These are phyloP conservation scores for Pulchroboletus neoregius DNA, from an alignment of 1,284 basidiomycete genomes.

Conservation along the genomic window DNA sequence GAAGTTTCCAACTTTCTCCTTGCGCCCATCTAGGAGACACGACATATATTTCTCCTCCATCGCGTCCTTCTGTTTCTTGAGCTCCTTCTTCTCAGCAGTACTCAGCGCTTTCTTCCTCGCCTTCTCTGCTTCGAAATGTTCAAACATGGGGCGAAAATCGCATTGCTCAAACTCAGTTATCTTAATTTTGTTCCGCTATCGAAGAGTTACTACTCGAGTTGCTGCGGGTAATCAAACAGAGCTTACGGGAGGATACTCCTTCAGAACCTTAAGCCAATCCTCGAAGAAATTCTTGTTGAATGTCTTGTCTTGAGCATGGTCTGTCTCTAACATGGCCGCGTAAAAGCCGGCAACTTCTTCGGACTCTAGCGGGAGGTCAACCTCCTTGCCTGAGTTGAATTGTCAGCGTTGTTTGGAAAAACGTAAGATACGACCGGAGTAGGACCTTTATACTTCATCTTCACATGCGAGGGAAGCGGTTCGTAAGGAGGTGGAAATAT, in stretches of 20 bases:
- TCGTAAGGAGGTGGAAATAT: constrained; percentile 96
- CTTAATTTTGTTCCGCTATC: constrained; percentile 66
- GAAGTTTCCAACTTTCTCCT: constrained; percentile 99
- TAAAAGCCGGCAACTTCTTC: constrained; percentile 99
- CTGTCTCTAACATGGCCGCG: constrained; percentile 88
- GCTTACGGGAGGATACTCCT: constrained; percentile 84
- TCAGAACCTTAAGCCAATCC: constrained; percentile 80
- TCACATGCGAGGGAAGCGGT: constrained; percentile 78
- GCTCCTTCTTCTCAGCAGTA: constrained; percentile 82
- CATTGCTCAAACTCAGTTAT: constrained; percentile 80
- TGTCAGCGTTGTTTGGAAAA: constrained; percentile 12
- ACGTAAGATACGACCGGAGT: constrained; percentile 11
- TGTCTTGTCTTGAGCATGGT: constrained; percentile 84
- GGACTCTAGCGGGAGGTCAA: constrained; percentile 79
- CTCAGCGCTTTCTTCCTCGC: constrained; percentile 90
- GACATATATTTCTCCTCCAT: constrained; percentile 82
- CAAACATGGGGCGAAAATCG: constrained; percentile 94
- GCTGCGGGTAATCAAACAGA: constrained; percentile 2
- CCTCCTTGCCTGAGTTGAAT: constrained; percentile 58
- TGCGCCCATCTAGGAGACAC: constrained; percentile 89
- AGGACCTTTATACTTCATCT: constrained; percentile 94
- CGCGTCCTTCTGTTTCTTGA: constrained; percentile 82
- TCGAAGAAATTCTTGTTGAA: constrained; percentile 98
- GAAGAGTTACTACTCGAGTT: constrained; percentile 10
- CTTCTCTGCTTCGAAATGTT: constrained; percentile 89